A percentile compares a stretch with the other conserved stretches of the same genome.
These are phyloP conservation scores for Penicillium aurantiogriseum DNA, from an alignment of 2,329 filamentous ascomycete genomes.

Conservation along the genomic window DNA sequence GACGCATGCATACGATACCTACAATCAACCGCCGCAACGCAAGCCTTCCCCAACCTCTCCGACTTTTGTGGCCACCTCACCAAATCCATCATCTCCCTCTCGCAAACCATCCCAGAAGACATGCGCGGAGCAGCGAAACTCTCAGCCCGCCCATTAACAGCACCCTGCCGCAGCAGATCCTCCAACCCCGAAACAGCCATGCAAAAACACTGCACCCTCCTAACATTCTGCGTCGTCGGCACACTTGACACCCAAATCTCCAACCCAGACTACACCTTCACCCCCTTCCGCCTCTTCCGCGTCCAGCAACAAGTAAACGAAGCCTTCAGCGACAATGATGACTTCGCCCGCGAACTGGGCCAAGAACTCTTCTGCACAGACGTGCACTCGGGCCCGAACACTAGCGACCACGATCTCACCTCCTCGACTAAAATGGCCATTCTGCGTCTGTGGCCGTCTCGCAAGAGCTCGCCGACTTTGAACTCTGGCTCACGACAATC, in stretches of 20 bases:
- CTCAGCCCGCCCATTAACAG: slow-evolving; percentile 37
- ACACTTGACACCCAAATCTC: slow-evolving; percentile 58
- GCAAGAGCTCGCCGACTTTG: slow-evolving; percentile 4
- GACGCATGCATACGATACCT: slow-evolving; percentile 38
- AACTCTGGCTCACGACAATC: slow-evolving; percentile 11
- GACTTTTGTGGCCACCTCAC: slow-evolving; percentile 50
- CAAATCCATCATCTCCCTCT: slow-evolving; percentile 37
- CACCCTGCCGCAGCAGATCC: slow-evolving; percentile 32
- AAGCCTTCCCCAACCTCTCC: slow-evolving; percentile 25
- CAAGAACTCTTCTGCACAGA: slow-evolving; percentile 56
- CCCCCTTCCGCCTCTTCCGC: slow-evolving; percentile 65
- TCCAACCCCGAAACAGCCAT: slow-evolving; percentile 33
- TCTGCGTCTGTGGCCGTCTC: slow-evolving; percentile 24
- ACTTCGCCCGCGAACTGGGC: slow-evolving; percentile 61
- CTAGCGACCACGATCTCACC: slow-evolving; percentile 24
- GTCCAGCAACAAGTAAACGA: slow-evolving; percentile 63
- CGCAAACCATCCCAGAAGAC: slow-evolving; percentile 44
- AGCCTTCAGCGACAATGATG: slow-evolving; percentile 54
- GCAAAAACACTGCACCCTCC: slow-evolving; percentile 39
- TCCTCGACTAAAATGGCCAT: slow-evolving; percentile 22
- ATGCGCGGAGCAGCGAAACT: slow-evolving; percentile 37
- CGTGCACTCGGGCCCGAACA: slow-evolving; percentile 23
- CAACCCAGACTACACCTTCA: slow-evolving; percentile 56
- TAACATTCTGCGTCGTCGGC: slow-evolving; percentile 61
- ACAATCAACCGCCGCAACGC: slow-evolving; percentile 23